Base-by-base conservation (phyloP, 208 protist genomes). In the Naegleria gruberi region DNA sequence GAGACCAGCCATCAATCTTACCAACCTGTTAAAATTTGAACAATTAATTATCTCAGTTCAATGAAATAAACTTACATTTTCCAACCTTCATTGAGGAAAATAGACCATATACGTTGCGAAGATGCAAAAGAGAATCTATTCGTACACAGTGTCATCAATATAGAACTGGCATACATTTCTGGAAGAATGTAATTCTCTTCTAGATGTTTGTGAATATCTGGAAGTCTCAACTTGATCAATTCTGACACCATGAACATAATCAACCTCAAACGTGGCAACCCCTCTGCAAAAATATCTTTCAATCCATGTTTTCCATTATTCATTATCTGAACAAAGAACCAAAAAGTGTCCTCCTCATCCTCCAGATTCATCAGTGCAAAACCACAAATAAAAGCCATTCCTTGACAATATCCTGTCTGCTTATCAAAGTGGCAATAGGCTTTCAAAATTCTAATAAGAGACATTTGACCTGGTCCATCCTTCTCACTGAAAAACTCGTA, bases 361-460 rank as follows among this genome's bases (percentile, higher is more conserved):
- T 97, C 90, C 82, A 96, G 92, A 12, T 65, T 43, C 17, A 97
- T 81, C 34, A 97, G 92, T 15, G 97, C 92, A 30, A 96, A 97
- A 0, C 94, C 95, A 7, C 93, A 95, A 51, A 98, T 90, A 90
- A 97, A 98, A 47, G 92, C 95, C 96, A 98, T 97, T 44, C 96
- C 96, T 84, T 98, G 96, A 74, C 94, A 95, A 92, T 98, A 98
- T 40, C 95, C 95, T 10, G 97, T 94, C 19, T 55, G 43, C 1
- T 91, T 82, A 91, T 97, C 94, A 89, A 94, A 92, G 90, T 94
- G 94, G 19, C 93, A 94, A 88, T 97, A 97, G 15, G 96, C 95
- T 46, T 92, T 93, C 26, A 98, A 93, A 82, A 98, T 94, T 81
- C 91, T 84, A 6, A 94, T 94, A 65, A 98, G 92, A 89, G 93